Evolutionary conservation across 2,329 filamentous ascomycete genomes (phyloP).

Genomic region (Pseudopyrenochaeta lycopersici): DNA sequence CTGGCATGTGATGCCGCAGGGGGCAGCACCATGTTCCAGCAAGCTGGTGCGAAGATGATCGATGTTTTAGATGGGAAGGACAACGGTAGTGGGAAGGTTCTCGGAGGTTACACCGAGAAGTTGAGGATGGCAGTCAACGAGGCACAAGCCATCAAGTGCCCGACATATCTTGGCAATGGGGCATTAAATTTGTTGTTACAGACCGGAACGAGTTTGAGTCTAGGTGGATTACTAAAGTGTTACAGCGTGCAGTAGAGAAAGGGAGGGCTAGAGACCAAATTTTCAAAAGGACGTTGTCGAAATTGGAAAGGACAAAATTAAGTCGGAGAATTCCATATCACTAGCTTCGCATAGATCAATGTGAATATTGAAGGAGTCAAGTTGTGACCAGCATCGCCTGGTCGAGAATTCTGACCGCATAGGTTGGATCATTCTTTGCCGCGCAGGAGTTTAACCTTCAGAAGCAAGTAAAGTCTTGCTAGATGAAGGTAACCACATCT

Average conservation of each 20-base stretch:
- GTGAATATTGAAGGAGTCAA: too few species aligned
- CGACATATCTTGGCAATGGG: slow-evolving; percentile 42
- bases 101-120: slow-evolving; percentile 29
- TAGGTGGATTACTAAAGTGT: slow-evolving; percentile 31
- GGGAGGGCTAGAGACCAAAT: not conserved
- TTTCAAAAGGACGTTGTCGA: too few species aligned
- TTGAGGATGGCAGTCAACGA: slow-evolving; percentile 42
- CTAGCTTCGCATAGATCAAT: too few species aligned
- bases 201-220: slow-evolving; percentile 30
- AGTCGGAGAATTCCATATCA: too few species aligned
- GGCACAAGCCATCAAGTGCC: slow-evolving; percentile 47
- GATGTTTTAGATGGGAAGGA: slow-evolving; percentile 40
- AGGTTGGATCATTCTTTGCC: too few species aligned
- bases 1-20: slow-evolving; percentile 49
- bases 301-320: too few species aligned
- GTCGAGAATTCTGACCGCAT: too few species aligned
- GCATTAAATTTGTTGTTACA: slow-evolving; percentile 44
- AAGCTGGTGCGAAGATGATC: slow-evolving; percentile 43
- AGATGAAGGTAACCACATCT: too few species aligned
- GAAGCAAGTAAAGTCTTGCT: too few species aligned
- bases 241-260: slow-evolving; percentile 18
- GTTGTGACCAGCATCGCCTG: too few species aligned
- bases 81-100: slow-evolving; percentile 20
- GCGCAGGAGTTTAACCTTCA: too few species aligned
- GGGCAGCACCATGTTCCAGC: slow-evolving; percentile 47